phyloP scores from a whole-genome alignment of 805 yeast species.

The Candida tammaniensis region DNA sequence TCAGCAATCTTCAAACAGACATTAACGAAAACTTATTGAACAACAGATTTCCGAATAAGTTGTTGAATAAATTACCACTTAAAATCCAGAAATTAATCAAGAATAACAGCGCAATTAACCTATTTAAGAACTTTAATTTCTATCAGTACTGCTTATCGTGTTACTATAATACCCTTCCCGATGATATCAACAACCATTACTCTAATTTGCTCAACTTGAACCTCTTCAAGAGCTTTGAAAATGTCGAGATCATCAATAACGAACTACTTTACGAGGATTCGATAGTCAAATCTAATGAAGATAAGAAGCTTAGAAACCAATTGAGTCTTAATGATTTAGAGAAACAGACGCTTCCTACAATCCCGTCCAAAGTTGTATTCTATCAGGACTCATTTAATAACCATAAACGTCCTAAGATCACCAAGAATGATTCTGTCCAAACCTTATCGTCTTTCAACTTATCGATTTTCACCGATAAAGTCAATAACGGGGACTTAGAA shows the following conservation, averaged over 20 bases:
- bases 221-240: slow-evolving; percentile 37
- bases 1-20: slow-evolving; percentile 24
- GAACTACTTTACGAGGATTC: slow-evolving; percentile 26
- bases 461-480: slow-evolving; percentile 13
- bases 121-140: slow-evolving; percentile 31
- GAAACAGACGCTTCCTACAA: slow-evolving; percentile 2
- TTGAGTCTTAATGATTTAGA: slow-evolving; percentile 20
- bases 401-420: slow-evolving; percentile 8
- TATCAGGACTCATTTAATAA: slow-evolving; percentile 2
- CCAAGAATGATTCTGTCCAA: slow-evolving; percentile 8
- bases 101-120: slow-evolving; percentile 26
- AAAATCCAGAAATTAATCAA: slow-evolving; percentile 34
- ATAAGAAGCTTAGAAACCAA: slow-evolving; percentile 24
- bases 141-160: slow-evolving; percentile 41
- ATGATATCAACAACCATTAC: slow-evolving; percentile 35
- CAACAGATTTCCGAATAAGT: slow-evolving; percentile 20
- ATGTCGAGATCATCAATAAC: slow-evolving; percentile 25
- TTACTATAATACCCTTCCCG: slow-evolving; percentile 35
- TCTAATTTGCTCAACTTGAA: slow-evolving; percentile 32
- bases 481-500: slow-evolving; percentile 10
- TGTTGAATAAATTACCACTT: slow-evolving; percentile 28
- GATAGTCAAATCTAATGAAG: slow-evolving; percentile 20
- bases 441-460: slow-evolving; percentile 12
- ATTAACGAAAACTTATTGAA: slow-evolving; percentile 23
- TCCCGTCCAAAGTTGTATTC: background rate